Evolutionary conservation across 768 basidiomycete genomes (phyloP).

Genomic region (Coprinopsis marcescibilis): DNA sequence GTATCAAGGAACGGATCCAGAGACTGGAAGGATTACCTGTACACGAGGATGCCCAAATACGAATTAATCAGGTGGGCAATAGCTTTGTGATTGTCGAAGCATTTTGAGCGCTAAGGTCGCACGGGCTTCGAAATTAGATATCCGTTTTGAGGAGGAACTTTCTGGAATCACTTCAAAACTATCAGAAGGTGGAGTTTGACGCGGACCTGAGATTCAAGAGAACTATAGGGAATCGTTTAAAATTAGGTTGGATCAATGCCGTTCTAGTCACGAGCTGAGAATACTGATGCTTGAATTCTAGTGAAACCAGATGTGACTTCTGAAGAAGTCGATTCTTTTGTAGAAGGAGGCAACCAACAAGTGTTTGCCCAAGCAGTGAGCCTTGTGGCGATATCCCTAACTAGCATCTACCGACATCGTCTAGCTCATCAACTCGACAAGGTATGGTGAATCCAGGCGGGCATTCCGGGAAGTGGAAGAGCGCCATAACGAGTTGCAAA

Average conservation of each 20-base stretch:
- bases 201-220: slow-evolving; percentile 58
- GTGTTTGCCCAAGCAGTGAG: slow-evolving; percentile 75
- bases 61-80: slow-evolving; percentile 31
- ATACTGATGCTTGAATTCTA: slow-evolving; percentile 20
- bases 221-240: slow-evolving; percentile 67
- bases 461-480: slow-evolving; percentile 88
- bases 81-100: too few relatives aligned
- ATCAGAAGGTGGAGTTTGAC: slow-evolving; percentile 71
- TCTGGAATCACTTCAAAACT: slow-evolving; percentile 69
- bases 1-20: slow-evolving; percentile 56
- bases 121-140: slow-evolving; percentile 35
- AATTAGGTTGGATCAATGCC: slow-evolving; percentile 50
- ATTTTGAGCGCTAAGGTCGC: too few relatives aligned
- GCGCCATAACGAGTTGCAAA: slow-evolving; percentile 78
- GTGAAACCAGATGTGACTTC: slow-evolving; percentile 85
- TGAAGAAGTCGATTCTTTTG: slow-evolving; percentile 69
- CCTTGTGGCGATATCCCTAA: slow-evolving; percentile 8
- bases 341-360: slow-evolving; percentile 59
- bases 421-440: slow-evolving; percentile 69
- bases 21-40: slow-evolving; percentile 35
- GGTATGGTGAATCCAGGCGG: slow-evolving; percentile 76
- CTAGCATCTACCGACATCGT: slow-evolving; percentile 2
- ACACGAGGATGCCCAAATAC: slow-evolving; percentile 30
- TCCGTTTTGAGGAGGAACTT: slow-evolving; percentile 62
- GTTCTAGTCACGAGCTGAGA: background rate